These are phyloP conservation scores for Violaceomyces palustris DNA, from an alignment of 1,284 basidiomycete genomes.

Conservation along the genomic window DNA sequence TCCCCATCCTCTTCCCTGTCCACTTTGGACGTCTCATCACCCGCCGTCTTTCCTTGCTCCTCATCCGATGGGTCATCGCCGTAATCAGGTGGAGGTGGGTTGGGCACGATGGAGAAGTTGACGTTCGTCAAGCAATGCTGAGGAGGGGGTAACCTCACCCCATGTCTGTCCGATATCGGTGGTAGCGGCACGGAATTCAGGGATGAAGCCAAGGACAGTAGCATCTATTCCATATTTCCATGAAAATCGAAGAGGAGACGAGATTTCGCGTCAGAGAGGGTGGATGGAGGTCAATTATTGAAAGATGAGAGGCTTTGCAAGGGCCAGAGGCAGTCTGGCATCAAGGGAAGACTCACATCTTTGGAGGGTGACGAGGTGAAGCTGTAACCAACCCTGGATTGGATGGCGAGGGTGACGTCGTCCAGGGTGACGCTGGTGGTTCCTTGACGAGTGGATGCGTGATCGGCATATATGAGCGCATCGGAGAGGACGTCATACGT, in stretches of 20 bases:
- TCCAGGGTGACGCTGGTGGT: constrained; percentile 64
- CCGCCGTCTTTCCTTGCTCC: not conserved
- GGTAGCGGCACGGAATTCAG: constrained; percentile 86
- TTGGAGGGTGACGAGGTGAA: constrained; percentile 88
- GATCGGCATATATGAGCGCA: constrained; percentile 87
- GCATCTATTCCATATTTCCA: constrained; percentile 62
- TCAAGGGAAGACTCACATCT: constrained; percentile 64
- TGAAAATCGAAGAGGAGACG: too few species aligned
- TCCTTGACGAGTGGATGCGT: constrained; percentile 59
- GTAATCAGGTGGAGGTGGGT: constrained; percentile 61
- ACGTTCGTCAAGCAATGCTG: constrained; percentile 80
- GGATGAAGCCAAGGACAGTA: constrained; percentile 79
- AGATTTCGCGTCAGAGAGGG: too few species aligned
- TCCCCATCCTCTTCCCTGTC: too few species aligned
- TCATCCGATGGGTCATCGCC: constrained; percentile 9
- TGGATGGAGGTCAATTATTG: too few species aligned
- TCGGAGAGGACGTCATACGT: constrained; percentile 84
- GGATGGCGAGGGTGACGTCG: constrained; percentile 84
- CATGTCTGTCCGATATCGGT: constrained; percentile 88
- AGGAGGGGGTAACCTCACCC: constrained; percentile 76
- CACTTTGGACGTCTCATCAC: too few species aligned
- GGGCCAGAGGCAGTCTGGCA: too few species aligned
- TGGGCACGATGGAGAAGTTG: constrained; percentile 88
- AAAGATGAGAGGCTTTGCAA: too few species aligned
- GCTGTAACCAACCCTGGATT: constrained; percentile 88